Percentiles rank a stretch among this genome's conserved stretches.
Evolutionary conservation across 305 asterid species (phyloP).

Genomic region (Fraxinus ornus): DNA sequence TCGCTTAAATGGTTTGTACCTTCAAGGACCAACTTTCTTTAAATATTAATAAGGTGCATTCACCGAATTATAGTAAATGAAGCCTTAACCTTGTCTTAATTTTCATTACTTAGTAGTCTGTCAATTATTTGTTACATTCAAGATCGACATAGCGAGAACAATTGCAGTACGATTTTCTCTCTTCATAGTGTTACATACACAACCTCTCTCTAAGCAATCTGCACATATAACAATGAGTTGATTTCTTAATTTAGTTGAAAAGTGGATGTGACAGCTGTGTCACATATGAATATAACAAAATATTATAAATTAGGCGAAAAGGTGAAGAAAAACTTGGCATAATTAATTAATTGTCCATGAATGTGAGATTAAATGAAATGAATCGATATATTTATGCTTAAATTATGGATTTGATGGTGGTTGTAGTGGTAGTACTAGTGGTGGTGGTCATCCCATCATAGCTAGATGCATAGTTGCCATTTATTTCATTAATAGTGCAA

Average conservation of each 20-base stretch:
- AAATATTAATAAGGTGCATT: not conserved
- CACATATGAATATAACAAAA: not conserved
- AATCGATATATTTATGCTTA: not conserved
- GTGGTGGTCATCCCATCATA: constrained; percentile 1
- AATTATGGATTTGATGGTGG: not conserved
- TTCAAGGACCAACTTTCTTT: not conserved
- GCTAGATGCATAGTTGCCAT: not conserved
- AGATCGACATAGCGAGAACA: not conserved
- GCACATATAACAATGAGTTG: not conserved
- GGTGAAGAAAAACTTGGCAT: not conserved
- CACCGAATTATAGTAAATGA: not conserved
- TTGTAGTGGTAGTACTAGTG: not conserved
- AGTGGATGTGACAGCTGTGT: not conserved
- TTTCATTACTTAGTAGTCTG: not conserved
- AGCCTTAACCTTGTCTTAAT: not conserved
- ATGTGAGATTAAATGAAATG: not conserved
- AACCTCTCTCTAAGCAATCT: not conserved
- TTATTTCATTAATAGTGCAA: not conserved
- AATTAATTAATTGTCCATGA: not conserved
- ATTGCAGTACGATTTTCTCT: not conserved
- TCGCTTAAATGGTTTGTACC: not conserved
- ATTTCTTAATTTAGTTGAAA: not conserved
- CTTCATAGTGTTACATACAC: not conserved
- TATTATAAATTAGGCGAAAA: not conserved
- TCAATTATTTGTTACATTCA: not conserved